phyloP scores from a whole-genome alignment of 1,139 yeast genomes.

The Meyerozyma smithsonii region DNA sequence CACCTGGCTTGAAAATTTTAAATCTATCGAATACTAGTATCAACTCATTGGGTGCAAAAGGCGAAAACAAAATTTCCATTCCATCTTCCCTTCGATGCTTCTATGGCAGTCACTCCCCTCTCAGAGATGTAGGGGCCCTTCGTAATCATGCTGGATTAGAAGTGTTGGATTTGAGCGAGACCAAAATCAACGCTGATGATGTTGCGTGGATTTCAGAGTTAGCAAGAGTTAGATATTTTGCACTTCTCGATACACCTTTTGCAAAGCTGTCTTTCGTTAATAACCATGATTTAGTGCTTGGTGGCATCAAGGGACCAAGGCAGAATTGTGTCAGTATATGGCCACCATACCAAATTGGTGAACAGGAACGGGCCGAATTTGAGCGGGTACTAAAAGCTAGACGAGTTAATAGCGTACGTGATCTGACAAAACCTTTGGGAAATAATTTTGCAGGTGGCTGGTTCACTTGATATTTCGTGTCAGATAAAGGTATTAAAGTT shows the following conservation, averaged over 20 bases:
- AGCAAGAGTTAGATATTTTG: not conserved
- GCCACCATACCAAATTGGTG: too few species aligned
- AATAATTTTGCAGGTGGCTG: too few species aligned
- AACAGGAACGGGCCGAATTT: too few species aligned
- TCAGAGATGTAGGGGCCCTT: not conserved
- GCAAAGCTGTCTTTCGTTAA: not conserved
- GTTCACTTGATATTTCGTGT: too few species aligned
- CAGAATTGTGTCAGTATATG: not conserved
- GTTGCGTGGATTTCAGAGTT: not conserved
- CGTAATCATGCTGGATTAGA: not conserved
- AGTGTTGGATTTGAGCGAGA: not conserved
- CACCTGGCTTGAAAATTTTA: not conserved
- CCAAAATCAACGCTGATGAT: not conserved
- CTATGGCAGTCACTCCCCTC: not conserved
- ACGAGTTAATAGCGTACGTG: too few species aligned
- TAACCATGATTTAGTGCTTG: slow-evolving; percentile 12
- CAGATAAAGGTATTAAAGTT: too few species aligned
- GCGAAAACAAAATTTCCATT: not conserved
- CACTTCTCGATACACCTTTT: not conserved
- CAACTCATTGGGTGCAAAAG: not conserved
- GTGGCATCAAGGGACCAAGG: not conserved
- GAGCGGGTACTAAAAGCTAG: too few species aligned
- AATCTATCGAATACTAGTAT: not conserved
- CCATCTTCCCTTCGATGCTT: not conserved
- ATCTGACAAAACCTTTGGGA: too few species aligned